A percentile compares a stretch with the other conserved stretches of the same genome.
phyloP scores from a whole-genome alignment of 768 basidiomycete species.

The Lactifluus hygrophoroides region DNA sequence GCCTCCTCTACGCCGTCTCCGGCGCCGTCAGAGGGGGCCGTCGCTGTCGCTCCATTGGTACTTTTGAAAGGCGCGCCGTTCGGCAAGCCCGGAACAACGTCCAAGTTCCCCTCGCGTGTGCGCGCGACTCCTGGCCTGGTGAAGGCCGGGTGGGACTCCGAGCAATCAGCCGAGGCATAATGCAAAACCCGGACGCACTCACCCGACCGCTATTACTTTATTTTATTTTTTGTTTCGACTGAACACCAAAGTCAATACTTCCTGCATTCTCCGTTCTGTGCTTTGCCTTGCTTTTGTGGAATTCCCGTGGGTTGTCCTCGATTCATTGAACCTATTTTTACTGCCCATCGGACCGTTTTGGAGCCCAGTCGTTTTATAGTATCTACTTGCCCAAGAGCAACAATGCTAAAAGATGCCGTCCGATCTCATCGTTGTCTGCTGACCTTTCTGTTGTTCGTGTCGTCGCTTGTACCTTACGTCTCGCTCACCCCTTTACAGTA shows the following conservation, averaged over 20 bases:
- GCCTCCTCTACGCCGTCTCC: constrained; percentile 15
- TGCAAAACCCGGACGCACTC: neutral
- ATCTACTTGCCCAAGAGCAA: constrained; percentile 9
- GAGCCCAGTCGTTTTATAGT: constrained; percentile 11
- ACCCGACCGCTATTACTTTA: constrained; percentile 4
- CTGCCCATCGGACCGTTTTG: constrained; percentile 8
- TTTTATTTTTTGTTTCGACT: neutral
- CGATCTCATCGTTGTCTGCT: neutral
- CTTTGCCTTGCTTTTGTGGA: neutral
- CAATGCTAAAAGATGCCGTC: constrained; percentile 3
- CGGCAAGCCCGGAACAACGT: neutral
- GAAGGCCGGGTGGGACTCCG: constrained; percentile 18
- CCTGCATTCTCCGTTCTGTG: neutral
- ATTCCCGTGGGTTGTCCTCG: neutral
- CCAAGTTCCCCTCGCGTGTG: constrained; percentile 10
- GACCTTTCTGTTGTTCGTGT: constrained; percentile 11
- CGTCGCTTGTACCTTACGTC: constrained; percentile 17
- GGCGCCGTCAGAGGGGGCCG: neutral
- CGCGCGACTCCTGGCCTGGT: constrained; percentile 8
- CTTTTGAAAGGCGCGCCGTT: constrained; percentile 13
- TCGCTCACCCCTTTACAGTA: constrained; percentile 9
- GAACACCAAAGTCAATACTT: constrained; percentile 1
- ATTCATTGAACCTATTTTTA: constrained; percentile 3
- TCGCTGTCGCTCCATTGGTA: constrained; percentile 5
- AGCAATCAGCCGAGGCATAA: constrained; percentile 12